Conservation (phyloP, 2,329 filamentous ascomycete genomes). For the Fusarium denticulatum region DNA sequence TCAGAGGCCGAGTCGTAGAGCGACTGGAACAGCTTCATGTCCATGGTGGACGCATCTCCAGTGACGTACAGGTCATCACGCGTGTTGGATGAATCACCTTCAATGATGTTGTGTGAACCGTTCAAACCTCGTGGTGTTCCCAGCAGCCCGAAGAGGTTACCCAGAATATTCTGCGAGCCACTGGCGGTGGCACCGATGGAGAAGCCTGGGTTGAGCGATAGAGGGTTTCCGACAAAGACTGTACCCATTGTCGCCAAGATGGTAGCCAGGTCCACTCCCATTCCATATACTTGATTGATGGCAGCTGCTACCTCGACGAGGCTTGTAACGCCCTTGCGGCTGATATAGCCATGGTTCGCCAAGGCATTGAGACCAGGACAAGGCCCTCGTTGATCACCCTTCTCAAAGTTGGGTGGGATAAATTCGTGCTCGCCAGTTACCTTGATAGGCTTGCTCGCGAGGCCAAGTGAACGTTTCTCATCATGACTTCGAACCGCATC, state of each 20-base stretch:
- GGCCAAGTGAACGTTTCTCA: not conserved
- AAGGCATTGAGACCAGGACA: slow-evolving; percentile 52
- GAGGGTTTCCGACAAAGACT: slow-evolving; percentile 21
- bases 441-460: not conserved
- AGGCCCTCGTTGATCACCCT: slow-evolving; percentile 41
- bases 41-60: slow-evolving; percentile 15
- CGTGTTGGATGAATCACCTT: slow-evolving; percentile 18
- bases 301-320: slow-evolving; percentile 20
- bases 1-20: slow-evolving; percentile 13
- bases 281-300: slow-evolving; percentile 24
- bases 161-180: slow-evolving; percentile 4
- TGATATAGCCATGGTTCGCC: slow-evolving; percentile 51
- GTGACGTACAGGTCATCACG: slow-evolving; percentile 14
- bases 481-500: not conserved
- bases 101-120: slow-evolving; percentile 20
- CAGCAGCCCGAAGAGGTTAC: slow-evolving; percentile 5
- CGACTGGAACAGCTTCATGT: not conserved
- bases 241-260: slow-evolving; percentile 11
- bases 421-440: slow-evolving; percentile 38
- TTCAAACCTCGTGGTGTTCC: slow-evolving; percentile 15
- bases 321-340: slow-evolving; percentile 30
- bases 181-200: slow-evolving; percentile 1
- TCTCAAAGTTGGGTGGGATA: slow-evolving; percentile 39
- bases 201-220: slow-evolving; percentile 13
- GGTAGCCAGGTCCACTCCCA: slow-evolving; percentile 6